Conservation (phyloP, 148 eudicot species). For the Camellia granthamiana region DNA sequence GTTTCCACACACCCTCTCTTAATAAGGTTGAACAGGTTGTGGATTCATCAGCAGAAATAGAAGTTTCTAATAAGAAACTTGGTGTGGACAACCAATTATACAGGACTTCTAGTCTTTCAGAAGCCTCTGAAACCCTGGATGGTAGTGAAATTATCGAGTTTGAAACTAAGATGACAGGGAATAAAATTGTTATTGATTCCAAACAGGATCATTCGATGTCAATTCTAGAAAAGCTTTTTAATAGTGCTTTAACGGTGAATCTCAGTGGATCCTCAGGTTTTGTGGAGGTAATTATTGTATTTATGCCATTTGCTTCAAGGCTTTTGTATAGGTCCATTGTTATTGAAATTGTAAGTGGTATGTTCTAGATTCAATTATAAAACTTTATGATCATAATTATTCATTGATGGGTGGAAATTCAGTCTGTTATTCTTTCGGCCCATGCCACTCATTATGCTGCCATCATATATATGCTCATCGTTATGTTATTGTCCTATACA, state of each 20-base stretch:
- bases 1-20: conserved; percentile 11
- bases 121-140: conserved; percentile 37
- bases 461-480: no score
- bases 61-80: conserved; percentile 23
- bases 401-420: neutral
- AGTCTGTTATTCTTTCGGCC: neutral
- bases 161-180: conserved; percentile 36
- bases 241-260: conserved; percentile 42
- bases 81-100: conserved; percentile 21
- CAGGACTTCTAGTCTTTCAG: conserved; percentile 31
- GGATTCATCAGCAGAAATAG: conserved; percentile 26
- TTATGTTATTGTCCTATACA: no score
- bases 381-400: neutral
- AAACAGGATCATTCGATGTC: conserved; percentile 45
- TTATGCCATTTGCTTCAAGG: conserved; percentile 7
- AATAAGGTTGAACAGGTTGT: conserved; percentile 25
- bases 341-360: neutral
- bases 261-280: conserved; percentile 26
- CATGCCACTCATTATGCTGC: neutral
- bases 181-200: conserved; percentile 35
- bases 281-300: conserved; percentile 46
- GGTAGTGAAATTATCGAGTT: conserved; percentile 38
- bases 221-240: conserved; percentile 73
- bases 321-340: neutral
- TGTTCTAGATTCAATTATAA: neutral